Percentiles rank a stretch among this genome's conserved stretches.
Conservation (phyloP, 257 asterid species). For the Penstemon newberryi region DNA sequence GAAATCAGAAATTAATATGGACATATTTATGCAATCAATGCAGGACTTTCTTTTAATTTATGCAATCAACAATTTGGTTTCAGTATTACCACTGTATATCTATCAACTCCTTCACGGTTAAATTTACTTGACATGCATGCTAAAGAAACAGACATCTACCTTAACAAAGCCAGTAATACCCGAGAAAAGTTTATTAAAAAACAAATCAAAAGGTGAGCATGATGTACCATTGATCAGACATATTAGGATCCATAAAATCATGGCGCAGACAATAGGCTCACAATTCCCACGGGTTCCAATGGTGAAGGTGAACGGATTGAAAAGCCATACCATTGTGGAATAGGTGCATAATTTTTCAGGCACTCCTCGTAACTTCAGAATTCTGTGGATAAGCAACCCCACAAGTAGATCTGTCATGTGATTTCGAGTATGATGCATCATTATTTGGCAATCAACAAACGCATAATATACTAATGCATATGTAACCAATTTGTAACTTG, state of each 20-base stretch:
- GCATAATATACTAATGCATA: constrained; percentile 12
- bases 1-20: constrained; percentile 1
- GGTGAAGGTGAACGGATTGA: constrained; percentile 95
- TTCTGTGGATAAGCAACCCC: constrained; percentile 68
- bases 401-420: constrained; percentile 75
- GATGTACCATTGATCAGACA: constrained; percentile 81
- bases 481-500: neutral
- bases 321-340: constrained; percentile 81
- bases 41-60: neutral
- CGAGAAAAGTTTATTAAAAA: neutral
- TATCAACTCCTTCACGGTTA: neutral
- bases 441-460: constrained; percentile 16
- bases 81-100: constrained; percentile 10
- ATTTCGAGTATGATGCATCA: constrained; percentile 32
- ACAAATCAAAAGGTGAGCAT: constrained; percentile 21
- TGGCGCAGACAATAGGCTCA: constrained; percentile 84
- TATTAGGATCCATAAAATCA: constrained; percentile 76
- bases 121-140: constrained; percentile 8
- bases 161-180: constrained; percentile 8
- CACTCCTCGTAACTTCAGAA: constrained; percentile 76
- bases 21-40: neutral
- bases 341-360: constrained; percentile 63
- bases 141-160: constrained; percentile 21
- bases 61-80: neutral
- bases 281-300: constrained; percentile 99